phyloP scores from a whole-genome alignment of 176 grass and related monocot species.

The Phoenix roebelenii region DNA sequence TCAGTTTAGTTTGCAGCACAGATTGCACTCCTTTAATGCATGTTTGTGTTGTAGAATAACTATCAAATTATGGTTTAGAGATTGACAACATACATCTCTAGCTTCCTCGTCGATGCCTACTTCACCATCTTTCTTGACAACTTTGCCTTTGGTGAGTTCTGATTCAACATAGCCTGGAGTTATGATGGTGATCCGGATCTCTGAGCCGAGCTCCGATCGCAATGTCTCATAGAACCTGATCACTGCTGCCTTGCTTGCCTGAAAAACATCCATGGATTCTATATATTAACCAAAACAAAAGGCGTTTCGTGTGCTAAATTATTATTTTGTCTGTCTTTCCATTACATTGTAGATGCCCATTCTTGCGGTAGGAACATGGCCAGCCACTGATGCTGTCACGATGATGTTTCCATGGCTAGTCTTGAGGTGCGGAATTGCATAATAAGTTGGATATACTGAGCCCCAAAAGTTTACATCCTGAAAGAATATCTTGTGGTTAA shows the following conservation, averaged over 20 bases:
- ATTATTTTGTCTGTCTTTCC: too few relatives aligned
- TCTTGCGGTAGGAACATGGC: slow-evolving; percentile 50
- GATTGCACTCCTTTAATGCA: too few relatives aligned
- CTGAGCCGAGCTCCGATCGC: slow-evolving; percentile 27
- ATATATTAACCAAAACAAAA: too few relatives aligned
- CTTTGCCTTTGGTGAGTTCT: slow-evolving; percentile 38
- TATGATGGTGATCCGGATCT: slow-evolving; percentile 27
- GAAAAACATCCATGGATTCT: background rate
- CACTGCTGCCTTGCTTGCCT: slow-evolving; percentile 45
- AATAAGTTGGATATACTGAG: slow-evolving; percentile 65
- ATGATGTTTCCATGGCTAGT: slow-evolving; percentile 67
- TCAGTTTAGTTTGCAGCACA: background rate
- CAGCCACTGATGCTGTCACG: slow-evolving; percentile 66
- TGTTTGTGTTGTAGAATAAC: too few relatives aligned
- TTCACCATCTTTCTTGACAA: slow-evolving; percentile 23
- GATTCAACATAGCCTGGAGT: slow-evolving; percentile 26
- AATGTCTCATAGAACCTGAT: slow-evolving; percentile 31
- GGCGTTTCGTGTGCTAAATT: too few relatives aligned
- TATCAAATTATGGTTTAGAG: too few relatives aligned
- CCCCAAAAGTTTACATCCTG: slow-evolving; percentile 96
- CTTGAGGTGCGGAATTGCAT: slow-evolving; percentile 69
- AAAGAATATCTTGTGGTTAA: background rate
- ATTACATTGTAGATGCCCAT: slow-evolving; percentile 91
- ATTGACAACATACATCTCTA: slow-evolving; percentile 25
- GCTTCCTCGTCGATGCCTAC: slow-evolving; percentile 15